Base-by-base conservation (phyloP, 2,329 filamentous ascomycete genomes). In the Fusarium sp. region DNA sequence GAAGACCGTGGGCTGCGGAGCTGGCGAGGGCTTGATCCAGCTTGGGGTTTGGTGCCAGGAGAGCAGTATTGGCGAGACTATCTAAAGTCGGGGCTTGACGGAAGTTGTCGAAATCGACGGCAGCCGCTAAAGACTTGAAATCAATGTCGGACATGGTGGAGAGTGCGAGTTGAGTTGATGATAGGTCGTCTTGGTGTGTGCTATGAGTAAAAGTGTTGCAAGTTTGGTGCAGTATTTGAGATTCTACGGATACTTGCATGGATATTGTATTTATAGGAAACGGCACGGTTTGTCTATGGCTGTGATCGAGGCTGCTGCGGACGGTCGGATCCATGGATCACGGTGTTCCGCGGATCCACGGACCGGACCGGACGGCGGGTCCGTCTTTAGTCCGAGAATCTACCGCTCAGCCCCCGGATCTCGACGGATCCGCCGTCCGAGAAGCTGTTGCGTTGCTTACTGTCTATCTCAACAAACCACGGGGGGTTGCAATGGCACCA, bases 1-100 rank as follows among this genome's bases (percentile, higher is more conserved):
- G 75, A 1, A 81, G 71, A 7, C 74, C 74, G 3, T 73, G 65
- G 10, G 58, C 67, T 3, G 52, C 36, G 2, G 75, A 76, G 47
- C 74, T 76, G n/a, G 65, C 22, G 10, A 76, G 60, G 9, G 76
- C 71, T 24, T 73, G 32, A 12, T 61, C 47, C 1, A 61, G 36
- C 19, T 15, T 53, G 9, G 48, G 8, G 10, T 53, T 46, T 6
- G 43, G 48, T 13, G 42, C 22, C 2, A 53, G 38, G 0, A 58
- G 52, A 1, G 53, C 11, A 4, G 28, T 6, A 2, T 26, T 26
- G 48, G 48, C 48, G n/a, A 34, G 39, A 15, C 6, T 7, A 9
- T 51, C 48, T 8, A 51, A 1, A 5, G 12, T 44, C 1, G 48
- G 39, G 12, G 48, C 48, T 2, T 28, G 2, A 6, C 24, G 48